A percentile compares a stretch with the other conserved stretches of the same genome.
Evolutionary conservation across 2,329 filamentous ascomycete genomes (phyloP).

Genomic region (Podosphaera xanthii): DNA sequence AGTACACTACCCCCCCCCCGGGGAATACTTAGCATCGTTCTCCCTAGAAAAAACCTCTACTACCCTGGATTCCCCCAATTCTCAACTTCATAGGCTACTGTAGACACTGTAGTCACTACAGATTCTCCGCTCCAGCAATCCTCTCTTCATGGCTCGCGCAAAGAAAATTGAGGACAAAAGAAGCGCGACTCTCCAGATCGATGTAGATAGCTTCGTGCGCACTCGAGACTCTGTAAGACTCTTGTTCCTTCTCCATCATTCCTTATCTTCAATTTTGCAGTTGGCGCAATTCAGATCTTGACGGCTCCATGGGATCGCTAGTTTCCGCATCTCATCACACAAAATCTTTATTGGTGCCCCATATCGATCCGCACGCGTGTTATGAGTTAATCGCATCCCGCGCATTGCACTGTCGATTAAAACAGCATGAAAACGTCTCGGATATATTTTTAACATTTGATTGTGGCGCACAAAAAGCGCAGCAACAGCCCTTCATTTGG

Average conservation of each 20-base stretch:
- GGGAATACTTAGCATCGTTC: no score
- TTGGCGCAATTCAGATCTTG: constrained; percentile 8
- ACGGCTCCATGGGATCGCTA: constrained; percentile 4
- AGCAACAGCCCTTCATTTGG: no score
- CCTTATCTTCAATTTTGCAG: constrained; percentile 1
- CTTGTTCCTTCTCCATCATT: constrained; percentile 3
- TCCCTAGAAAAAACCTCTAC: no score
- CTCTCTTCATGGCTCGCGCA: constrained; percentile 18
- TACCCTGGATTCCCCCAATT: no score
- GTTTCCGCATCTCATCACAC: constrained; percentile 4
- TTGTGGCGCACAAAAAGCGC: no score
- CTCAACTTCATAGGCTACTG: no score
- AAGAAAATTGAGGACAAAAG: constrained; percentile 19
- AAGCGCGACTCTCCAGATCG: constrained; percentile 22
- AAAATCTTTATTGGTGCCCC: constrained; percentile 2
- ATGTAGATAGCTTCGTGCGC: constrained; percentile 54
- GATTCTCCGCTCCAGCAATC: no score
- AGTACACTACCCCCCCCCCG: no score
- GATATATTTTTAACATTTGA: constrained; percentile 3
- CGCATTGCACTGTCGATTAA: constrained; percentile 5
- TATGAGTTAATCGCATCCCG: constrained; percentile 3
- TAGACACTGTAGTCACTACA: no score
- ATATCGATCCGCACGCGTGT: constrained; percentile 7
- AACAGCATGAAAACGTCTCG: constrained; percentile 5
- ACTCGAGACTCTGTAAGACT: constrained; percentile 53